A percentile compares a stretch with the other conserved stretches of the same genome.
Evolutionary conservation across 208 protist genomes (phyloP).

Genomic region (Tetramitus jugosus): DNA sequence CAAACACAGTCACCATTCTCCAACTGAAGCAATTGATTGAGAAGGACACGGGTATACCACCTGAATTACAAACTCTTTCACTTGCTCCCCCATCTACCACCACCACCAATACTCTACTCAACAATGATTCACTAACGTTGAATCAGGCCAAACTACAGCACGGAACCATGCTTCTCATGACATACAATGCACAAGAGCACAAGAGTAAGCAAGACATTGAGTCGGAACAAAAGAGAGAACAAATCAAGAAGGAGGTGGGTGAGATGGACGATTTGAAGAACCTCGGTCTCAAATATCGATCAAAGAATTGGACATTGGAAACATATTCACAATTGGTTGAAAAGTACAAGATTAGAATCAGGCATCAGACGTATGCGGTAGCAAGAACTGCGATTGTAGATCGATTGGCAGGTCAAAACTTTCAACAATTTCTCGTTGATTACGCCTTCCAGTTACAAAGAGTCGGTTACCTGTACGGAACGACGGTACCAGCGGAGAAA

Average conservation of each 20-base stretch:
- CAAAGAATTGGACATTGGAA: neutral
- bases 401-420: neutral
- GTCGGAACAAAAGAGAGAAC: neutral
- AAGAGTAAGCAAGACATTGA: conserved; percentile 14
- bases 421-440: neutral
- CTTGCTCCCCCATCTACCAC: no score
- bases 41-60: neutral
- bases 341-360: conserved; percentile 7
- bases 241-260: neutral
- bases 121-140: neutral
- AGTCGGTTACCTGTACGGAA: neutral
- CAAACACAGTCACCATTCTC: neutral
- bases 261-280: neutral
- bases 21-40: neutral
- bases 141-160: neutral
- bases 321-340: neutral
- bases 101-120: neutral
- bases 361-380: neutral
- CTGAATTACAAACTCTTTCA: neutral
- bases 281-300: neutral
- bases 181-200: neutral
- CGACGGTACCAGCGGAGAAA: neutral
- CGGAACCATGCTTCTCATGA: neutral
- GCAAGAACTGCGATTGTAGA: neutral
- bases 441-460: neutral